Conservation (phyloP, 2,329 filamentous ascomycete genomes). For the Fusarium buxicola region DNA sequence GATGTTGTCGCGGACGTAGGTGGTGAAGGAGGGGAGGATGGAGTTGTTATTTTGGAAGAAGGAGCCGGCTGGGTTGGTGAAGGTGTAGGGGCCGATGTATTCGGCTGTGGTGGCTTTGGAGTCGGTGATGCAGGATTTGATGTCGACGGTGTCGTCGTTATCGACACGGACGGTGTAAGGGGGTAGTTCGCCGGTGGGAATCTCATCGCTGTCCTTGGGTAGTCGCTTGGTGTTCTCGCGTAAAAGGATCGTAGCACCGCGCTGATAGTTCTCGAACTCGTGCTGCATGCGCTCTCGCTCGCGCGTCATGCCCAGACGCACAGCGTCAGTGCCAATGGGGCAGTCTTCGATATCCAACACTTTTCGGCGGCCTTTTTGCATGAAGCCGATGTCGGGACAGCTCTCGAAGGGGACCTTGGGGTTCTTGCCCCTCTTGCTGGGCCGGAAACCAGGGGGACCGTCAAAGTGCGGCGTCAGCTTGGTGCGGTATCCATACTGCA, state of each 20-base stretch:
- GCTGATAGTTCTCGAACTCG: constrained; percentile 78
- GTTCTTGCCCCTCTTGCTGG: constrained; percentile 63
- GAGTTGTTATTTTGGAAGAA: constrained; percentile 99
- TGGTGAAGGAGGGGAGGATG: constrained; percentile 87
- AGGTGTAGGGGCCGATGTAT: constrained; percentile 85
- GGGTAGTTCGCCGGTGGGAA: constrained; percentile 44
- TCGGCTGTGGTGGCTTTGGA: constrained; percentile 85
- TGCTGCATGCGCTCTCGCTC: constrained; percentile 81
- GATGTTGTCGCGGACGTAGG: constrained; percentile 85
- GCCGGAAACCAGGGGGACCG: constrained; percentile 70
- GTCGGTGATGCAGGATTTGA: constrained; percentile 91
- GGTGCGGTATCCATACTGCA: constrained; percentile 94
- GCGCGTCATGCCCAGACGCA: constrained; percentile 80
- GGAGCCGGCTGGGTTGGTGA: constrained; percentile 90
- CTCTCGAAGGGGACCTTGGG: constrained; percentile 63
- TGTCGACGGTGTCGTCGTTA: constrained; percentile 70
- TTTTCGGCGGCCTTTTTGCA: constrained; percentile 80
- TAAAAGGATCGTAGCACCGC: constrained; percentile 88
- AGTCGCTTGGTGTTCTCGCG: constrained; percentile 84
- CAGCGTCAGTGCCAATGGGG: constrained; percentile 89
- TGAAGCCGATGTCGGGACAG: constrained; percentile 89
- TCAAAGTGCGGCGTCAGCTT: constrained; percentile 98
- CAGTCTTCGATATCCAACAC: constrained; percentile 98
- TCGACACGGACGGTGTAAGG: constrained; percentile 61
- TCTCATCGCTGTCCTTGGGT: constrained; percentile 57